These are phyloP conservation scores for Bimuria novae-zelandiae DNA, from an alignment of 2,329 filamentous ascomycete genomes.

Conservation along the genomic window DNA sequence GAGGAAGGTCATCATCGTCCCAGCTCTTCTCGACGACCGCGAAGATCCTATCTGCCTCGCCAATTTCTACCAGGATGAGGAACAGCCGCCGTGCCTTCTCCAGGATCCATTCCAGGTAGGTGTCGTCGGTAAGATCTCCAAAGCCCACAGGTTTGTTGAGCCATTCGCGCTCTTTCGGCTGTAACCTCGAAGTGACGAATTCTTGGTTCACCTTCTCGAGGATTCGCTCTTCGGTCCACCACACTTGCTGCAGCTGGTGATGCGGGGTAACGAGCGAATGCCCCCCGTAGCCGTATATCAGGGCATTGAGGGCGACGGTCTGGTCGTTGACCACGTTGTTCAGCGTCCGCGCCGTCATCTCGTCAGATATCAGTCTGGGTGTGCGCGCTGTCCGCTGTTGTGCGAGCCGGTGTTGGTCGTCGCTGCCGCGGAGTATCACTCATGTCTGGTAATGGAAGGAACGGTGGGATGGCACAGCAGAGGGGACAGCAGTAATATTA, in stretches of 20 bases:
- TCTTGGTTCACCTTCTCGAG: conserved; percentile 70
- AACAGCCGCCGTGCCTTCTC: conserved; percentile 71
- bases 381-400: conserved; percentile 18
- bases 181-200: conserved; percentile 68
- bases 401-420: conserved; percentile 20
- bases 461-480: conserved; percentile 15
- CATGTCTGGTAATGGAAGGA: conserved; percentile 30
- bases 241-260: conserved; percentile 57
- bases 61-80: conserved; percentile 71
- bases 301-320: conserved; percentile 53
- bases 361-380: conserved; percentile 12
- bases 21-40: conserved; percentile 74
- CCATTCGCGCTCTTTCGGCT: conserved; percentile 64
- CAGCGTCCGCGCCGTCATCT: conserved; percentile 45
- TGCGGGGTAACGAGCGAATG: conserved; percentile 57
- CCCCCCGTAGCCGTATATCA: conserved; percentile 56
- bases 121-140: conserved; percentile 71
- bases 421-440: conserved; percentile 26
- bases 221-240: conserved; percentile 75
- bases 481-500: conserved; percentile 12
- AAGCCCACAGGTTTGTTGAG: conserved; percentile 68
- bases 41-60: conserved; percentile 74
- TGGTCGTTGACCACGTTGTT: conserved; percentile 50
- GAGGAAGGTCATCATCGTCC: conserved; percentile 76
- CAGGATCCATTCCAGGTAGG: conserved; percentile 79